Conservation (phyloP, 1,139 yeast genomes). For the Hyphopichia burtonii region DNA sequence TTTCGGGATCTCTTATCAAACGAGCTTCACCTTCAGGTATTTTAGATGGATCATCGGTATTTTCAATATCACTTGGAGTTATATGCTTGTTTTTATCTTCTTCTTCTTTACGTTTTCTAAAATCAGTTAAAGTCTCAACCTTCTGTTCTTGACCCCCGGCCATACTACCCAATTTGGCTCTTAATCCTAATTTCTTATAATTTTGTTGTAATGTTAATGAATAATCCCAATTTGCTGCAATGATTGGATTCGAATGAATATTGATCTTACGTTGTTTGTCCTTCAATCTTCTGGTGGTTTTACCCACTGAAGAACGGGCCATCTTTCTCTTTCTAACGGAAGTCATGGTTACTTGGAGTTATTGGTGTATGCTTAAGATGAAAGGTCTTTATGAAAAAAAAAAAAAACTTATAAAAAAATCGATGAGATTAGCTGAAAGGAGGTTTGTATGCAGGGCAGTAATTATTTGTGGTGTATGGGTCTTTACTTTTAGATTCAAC, state of each 20-base stretch:
- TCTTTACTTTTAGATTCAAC: too few relatives aligned
- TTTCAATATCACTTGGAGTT: constrained; percentile 37
- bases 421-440: neutral
- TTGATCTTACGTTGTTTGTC: constrained; percentile 66
- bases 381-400: neutral
- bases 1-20: constrained; percentile 64
- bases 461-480: too few relatives aligned
- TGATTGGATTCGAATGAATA: constrained; percentile 71
- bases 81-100: constrained; percentile 24
- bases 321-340: constrained; percentile 87
- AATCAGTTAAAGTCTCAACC: constrained; percentile 39
- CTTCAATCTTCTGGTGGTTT: constrained; percentile 66
- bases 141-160: constrained; percentile 69
- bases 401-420: neutral
- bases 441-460: neutral
- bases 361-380: too few relatives aligned
- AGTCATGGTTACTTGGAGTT: constrained; percentile 48
- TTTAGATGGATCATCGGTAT: constrained; percentile 51
- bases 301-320: constrained; percentile 67
- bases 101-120: constrained; percentile 22
- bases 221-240: constrained; percentile 89
- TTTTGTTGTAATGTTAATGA: constrained; percentile 80
- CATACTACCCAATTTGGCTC: constrained; percentile 59
- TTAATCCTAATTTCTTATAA: constrained; percentile 72
- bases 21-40: constrained; percentile 83